These are phyloP conservation scores for Arctium minus DNA, from an alignment of 129 eudicot species.

Conservation along the genomic window DNA sequence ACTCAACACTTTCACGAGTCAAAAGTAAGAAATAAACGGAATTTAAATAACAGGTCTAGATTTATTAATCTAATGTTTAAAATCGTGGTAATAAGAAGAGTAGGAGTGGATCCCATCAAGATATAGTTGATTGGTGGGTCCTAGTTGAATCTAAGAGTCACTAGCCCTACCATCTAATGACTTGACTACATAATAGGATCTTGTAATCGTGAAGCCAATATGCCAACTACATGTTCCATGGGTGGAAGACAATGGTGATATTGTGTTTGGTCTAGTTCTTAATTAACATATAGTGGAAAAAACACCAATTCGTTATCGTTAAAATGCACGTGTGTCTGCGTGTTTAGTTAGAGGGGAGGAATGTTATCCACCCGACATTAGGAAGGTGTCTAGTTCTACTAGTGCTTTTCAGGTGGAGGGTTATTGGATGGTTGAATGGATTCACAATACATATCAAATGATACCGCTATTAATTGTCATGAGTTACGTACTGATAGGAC, in stretches of 20 bases:
- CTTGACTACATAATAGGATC: neutral
- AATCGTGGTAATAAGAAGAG: neutral
- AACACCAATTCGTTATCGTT: neutral
- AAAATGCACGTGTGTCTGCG: neutral
- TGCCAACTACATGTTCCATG: neutral
- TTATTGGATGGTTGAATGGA: neutral
- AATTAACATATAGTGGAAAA: neutral
- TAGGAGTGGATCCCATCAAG: neutral
- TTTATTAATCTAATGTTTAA: neutral
- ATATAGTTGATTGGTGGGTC: neutral
- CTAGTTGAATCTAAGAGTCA: neutral
- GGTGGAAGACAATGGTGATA: neutral
- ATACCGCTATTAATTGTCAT: neutral
- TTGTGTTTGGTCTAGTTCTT: neutral
- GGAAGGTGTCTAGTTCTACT: neutral
- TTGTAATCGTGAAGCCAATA: neutral
- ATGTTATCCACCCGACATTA: neutral
- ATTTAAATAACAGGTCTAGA: neutral
- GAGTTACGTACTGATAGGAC: neutral
- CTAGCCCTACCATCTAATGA: neutral
- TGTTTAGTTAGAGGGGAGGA: neutral
- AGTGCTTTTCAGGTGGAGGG: neutral
- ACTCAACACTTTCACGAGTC: conserved; percentile 3
- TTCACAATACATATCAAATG: neutral
- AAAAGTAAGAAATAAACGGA: conserved; percentile 8